Percentiles rank a stretch among this genome's conserved stretches.
These are phyloP conservation scores for Thalassiosira hispida DNA, from an alignment of 352 stramenopile genomes.

Conservation along the genomic window DNA sequence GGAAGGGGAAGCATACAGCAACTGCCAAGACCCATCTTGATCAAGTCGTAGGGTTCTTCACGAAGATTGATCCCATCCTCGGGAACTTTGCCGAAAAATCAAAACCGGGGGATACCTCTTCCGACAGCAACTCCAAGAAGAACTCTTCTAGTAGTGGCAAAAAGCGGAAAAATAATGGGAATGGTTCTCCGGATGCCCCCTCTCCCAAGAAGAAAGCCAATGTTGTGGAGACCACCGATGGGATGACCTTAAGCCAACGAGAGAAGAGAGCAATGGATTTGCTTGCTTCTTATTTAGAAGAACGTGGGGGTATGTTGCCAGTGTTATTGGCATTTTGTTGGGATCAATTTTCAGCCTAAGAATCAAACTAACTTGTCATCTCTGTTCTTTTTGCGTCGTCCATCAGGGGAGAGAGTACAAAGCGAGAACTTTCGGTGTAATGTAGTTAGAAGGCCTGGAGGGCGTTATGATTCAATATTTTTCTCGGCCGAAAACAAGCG, in stretches of 20 bases:
- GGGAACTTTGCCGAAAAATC: conserved; percentile 42
- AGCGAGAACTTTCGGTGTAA: conserved; percentile 47
- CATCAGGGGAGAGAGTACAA: conserved; percentile 45
- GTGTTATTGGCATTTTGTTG: conserved; percentile 14
- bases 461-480: conserved; percentile 74
- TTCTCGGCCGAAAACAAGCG: conserved; percentile 65
- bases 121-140: conserved; percentile 24
- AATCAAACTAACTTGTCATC: neutral
- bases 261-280: conserved; percentile 74
- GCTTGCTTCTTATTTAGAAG: conserved; percentile 69
- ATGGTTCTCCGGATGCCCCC: conserved; percentile 25
- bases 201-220: conserved; percentile 50
- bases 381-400: neutral
- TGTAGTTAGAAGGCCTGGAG: conserved; percentile 49
- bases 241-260: conserved; percentile 63
- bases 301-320: conserved; percentile 54
- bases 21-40: conserved; percentile 65
- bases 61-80: conserved; percentile 64
- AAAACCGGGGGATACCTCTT: conserved; percentile 33
- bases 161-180: conserved; percentile 42
- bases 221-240: conserved; percentile 29
- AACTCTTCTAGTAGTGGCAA: conserved; percentile 18
- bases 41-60: conserved; percentile 66
- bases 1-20: conserved; percentile 74
- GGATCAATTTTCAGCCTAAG: neutral